Evolutionary conservation across 2,329 filamentous ascomycete genomes (phyloP).

Genomic region (Penicillium sclerotigenum): DNA sequence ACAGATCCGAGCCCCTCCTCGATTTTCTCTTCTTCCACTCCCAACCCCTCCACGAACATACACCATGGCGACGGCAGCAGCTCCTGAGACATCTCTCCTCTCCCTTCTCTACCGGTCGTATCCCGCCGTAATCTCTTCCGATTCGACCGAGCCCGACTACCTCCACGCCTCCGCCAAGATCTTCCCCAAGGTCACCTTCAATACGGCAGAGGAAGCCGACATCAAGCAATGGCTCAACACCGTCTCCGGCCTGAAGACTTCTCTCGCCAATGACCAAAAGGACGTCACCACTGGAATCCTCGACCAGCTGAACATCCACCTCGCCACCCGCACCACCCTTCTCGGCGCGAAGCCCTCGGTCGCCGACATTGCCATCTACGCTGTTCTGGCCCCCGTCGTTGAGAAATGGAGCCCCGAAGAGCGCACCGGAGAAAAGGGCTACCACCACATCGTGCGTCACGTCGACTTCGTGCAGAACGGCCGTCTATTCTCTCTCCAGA

Average conservation of each 20-base stretch:
- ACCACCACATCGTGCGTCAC: slow-evolving; percentile 86
- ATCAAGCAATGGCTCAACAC: slow-evolving; percentile 86
- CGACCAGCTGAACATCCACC: slow-evolving; percentile 77
- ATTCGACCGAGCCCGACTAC: slow-evolving; percentile 44
- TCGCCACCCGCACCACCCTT: slow-evolving; percentile 82
- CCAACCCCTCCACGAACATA: slow-evolving; percentile 24
- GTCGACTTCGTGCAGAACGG: slow-evolving; percentile 95
- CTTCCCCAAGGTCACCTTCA: slow-evolving; percentile 68
- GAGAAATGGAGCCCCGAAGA: slow-evolving; percentile 78
- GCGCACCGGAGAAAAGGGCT: slow-evolving; percentile 82
- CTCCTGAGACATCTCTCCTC: slow-evolving; percentile 44
- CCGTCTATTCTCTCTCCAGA: slow-evolving; percentile 63
- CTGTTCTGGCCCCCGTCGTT: slow-evolving; percentile 71
- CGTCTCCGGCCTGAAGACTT: slow-evolving; percentile 64
- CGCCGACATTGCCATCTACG: slow-evolving; percentile 81
- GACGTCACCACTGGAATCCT: slow-evolving; percentile 62
- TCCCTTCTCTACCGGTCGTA: slow-evolving; percentile 47
- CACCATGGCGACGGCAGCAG: slow-evolving; percentile 33
- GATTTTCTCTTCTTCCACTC: slow-evolving; percentile 25
- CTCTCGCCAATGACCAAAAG: slow-evolving; percentile 50
- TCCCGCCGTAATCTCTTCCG: slow-evolving; percentile 38
- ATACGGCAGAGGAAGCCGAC: slow-evolving; percentile 75
- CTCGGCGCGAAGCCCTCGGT: slow-evolving; percentile 86
- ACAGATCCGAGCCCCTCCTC: slow-evolving; percentile 31
- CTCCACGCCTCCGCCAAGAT: slow-evolving; percentile 57